Evolutionary conservation across 1,284 basidiomycete genomes (phyloP), one percentile per base, ranked within the genome.

Genomic region (Apiotrichum siamense): DNA sequence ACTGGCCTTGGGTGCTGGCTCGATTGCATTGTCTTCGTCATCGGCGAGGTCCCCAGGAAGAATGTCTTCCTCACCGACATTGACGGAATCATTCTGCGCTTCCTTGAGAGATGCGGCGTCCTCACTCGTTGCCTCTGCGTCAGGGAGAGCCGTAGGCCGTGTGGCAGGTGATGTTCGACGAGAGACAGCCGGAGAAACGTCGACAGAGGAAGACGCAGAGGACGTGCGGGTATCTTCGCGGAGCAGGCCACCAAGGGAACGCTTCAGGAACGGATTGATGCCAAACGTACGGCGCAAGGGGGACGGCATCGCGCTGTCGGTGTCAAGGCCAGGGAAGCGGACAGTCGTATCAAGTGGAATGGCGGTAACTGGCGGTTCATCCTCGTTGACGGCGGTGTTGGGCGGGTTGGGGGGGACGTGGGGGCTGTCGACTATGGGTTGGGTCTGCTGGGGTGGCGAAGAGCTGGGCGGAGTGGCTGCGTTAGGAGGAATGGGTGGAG

Each of bases 211-310:
- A 27, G 26, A 7, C 3, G 41, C 29, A 2, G 41, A 43, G 27
- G 27, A 29, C 5, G 27, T 43, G 6, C 37, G 21, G 13, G 36
- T n/a, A 13, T 33, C 40, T 20, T 45, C 44, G 13, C 44, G 39
- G 26, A 50, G 33, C 24, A 54, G 37, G 15, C 38, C 48, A n/a
- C 55, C 51, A 1, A 53, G 46, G 7, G 48, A 48, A 27, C 55
- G 55, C 33, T 57, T 50, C 13, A 57, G 37, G 48, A 53, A 57
- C 2, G 45, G 27, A 29, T 50, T 53, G 25, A 32, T 46, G 12
- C 36, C 45, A n/a, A 40, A 25, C 9, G 29, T 15, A 24, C 29
- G 38, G 10, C 21, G 41, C 3, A 21, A 9, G 15, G 41, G 41
- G 5, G 41, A 31, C 3, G 41, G 41, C 26, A 18, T 26, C 3